These are phyloP conservation scores for Sarocladiaceae sp. DNA, from an alignment of 2,329 filamentous ascomycete genomes.

Conservation along the genomic window DNA sequence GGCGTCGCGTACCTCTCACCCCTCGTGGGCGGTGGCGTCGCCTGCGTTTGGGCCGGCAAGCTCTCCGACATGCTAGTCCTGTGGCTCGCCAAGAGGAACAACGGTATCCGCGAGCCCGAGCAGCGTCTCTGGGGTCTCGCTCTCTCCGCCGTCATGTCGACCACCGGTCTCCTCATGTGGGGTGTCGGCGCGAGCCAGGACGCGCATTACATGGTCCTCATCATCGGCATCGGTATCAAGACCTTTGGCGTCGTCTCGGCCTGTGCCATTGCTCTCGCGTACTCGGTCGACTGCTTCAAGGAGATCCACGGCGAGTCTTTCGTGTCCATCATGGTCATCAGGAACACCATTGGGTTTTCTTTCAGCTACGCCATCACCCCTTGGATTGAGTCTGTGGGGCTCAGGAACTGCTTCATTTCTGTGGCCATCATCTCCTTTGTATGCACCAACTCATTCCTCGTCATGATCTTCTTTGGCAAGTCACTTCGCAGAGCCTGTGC, in stretches of 20 bases:
- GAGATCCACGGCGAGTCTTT: constrained; percentile 33
- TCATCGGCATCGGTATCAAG: constrained; percentile 32
- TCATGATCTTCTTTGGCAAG: not conserved
- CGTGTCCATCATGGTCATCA: constrained; percentile 32
- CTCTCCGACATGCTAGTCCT: constrained; percentile 32
- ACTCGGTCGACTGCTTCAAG: constrained; percentile 34
- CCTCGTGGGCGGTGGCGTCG: constrained; percentile 14
- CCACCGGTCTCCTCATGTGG: constrained; percentile 23
- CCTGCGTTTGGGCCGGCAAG: constrained; percentile 24
- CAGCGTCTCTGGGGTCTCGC: constrained; percentile 34
- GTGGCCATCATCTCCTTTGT: not conserved
- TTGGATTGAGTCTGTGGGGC: constrained; percentile 24
- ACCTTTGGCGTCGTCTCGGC: constrained; percentile 28
- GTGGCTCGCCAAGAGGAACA: constrained; percentile 30
- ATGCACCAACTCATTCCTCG: not conserved
- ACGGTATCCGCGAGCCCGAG: constrained; percentile 34
- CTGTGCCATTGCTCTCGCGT: constrained; percentile 30
- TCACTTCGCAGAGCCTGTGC: not conserved
- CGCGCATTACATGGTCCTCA: constrained; percentile 35
- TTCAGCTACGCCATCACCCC: constrained; percentile 28
- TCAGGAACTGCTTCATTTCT: constrained; percentile 25
- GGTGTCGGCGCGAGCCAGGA: constrained; percentile 28
- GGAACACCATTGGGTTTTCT: constrained; percentile 31
- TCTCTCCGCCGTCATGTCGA: constrained; percentile 20
- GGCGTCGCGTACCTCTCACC: constrained; percentile 20